Evolutionary conservation across 441 rosid genomes (phyloP).

Genomic region (Eruca vesicaria): DNA sequence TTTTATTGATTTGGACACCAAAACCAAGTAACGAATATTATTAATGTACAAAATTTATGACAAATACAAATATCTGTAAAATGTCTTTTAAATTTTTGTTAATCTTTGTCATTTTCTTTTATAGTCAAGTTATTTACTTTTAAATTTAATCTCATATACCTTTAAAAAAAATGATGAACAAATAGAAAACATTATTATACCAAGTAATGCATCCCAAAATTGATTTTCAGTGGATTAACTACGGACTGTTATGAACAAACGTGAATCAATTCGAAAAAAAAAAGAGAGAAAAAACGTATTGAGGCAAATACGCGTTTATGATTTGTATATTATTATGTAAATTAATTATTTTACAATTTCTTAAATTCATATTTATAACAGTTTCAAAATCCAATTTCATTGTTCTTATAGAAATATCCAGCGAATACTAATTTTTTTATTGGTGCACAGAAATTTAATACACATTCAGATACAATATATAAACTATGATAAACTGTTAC

Average conservation of each 20-base stretch:
- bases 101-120: background rate
- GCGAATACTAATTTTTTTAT: too few species aligned
- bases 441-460: too few species aligned
- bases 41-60: background rate
- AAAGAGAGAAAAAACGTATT: too few species aligned
- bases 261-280: too few species aligned
- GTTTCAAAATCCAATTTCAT: too few species aligned
- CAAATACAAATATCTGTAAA: background rate
- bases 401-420: too few species aligned
- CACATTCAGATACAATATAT: too few species aligned
- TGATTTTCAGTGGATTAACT: background rate
- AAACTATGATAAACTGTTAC: background rate
- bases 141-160: background rate
- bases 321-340: too few species aligned
- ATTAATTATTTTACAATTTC: too few species aligned
- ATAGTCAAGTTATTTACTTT: background rate
- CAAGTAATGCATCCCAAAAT: background rate
- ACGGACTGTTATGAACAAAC: too few species aligned
- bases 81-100: background rate
- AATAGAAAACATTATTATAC: background rate
- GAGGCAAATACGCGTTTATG: too few species aligned
- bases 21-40: background rate
- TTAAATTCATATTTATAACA: too few species aligned
- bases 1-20: conserved; percentile 15
- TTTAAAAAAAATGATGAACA: background rate